Evolutionary conservation across 1,284 basidiomycete genomes (phyloP), one percentile per base, ranked within the genome.

Genomic region (Psilocybe mexicana): DNA sequence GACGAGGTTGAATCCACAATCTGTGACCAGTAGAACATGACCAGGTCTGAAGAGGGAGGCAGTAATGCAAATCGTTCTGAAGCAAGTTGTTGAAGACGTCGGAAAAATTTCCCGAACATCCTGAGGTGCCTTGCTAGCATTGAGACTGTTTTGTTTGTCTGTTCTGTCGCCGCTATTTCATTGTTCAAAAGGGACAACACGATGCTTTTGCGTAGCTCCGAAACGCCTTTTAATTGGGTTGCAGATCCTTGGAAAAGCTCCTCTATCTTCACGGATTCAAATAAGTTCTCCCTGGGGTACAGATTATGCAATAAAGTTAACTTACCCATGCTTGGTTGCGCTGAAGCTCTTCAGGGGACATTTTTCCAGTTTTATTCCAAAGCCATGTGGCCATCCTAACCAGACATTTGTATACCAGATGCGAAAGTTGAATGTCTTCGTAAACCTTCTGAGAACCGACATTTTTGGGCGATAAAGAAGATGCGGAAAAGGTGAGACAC

Each of bases 11-110:
- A 88, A 61, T 86, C 80, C 6, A 86, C 83, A 26, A 93, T 85
- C 67, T 90, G 84, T 45, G 78, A 79, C 90, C 90, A 93, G 65
- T 91, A 92, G 65, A 84, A 92, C 40, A 90, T 72, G 45, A 93
- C 82, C 26, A 91, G 69, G 49, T 87, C 84, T 30, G 78, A 80
- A 65, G 85, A 90, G 40, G 74, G 70, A 1, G 87, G 86, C n/a
- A 92, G 72, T 42, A 74, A 72, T 14, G 87, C 79, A 65, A 93
- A 92, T 28, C 82, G 80, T 46, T 75, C 61, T 18, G 74, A 63
- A n/a, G 81, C 78, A 30, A 87, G 76, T 63, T 87, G 83, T 61
- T 92, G 88, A 63, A 93, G 70, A 36, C 86, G 79, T 52, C 88
- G 78, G 74, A 92, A 93, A 64, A 88, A 84, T 71, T 92, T 92